Percentiles rank a stretch among this genome's conserved stretches.
Conservation (phyloP, 129 eudicot genomes). For the Flaveria robusta region DNA sequence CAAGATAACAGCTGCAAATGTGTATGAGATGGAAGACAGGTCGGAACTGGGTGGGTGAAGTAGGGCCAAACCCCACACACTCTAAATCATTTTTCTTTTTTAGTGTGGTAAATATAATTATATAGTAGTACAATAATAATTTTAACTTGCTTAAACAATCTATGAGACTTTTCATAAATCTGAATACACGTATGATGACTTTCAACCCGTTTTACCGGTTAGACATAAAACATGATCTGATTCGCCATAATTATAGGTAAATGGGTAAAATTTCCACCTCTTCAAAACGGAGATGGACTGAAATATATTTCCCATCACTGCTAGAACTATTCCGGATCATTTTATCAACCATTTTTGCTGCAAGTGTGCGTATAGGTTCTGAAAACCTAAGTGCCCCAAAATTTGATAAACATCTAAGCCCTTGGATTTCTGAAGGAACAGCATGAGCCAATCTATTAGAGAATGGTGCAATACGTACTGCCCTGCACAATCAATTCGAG, state of each 20-base stretch:
- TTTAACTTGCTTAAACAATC: background rate
- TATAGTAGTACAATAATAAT: background rate
- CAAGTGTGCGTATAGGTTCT: conserved; percentile 88
- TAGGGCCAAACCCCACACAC: background rate
- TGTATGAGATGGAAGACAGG: background rate
- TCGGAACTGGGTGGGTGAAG: background rate
- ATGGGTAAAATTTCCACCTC: conserved; percentile 50
- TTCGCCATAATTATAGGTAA: background rate
- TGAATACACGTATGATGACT: background rate
- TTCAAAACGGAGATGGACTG: conserved; percentile 98
- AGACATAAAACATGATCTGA: background rate
- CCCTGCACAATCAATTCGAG: conserved; percentile 56
- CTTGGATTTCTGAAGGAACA: conserved; percentile 86
- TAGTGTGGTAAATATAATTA: background rate
- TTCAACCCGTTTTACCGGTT: background rate
- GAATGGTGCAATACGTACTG: conserved; percentile 97
- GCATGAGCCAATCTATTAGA: conserved; percentile 95
- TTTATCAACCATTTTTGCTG: conserved; percentile 92
- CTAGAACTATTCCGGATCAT: conserved; percentile 76
- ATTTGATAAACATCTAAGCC: conserved; percentile 86
- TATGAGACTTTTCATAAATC: background rate
- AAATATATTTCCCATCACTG: conserved; percentile 85
- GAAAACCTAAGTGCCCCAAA: conserved; percentile 97
- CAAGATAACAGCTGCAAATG: background rate
- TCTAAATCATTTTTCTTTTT: background rate